These are phyloP conservation scores for Crataegus laevigata DNA, from an alignment of 306 rosid species.

Conservation along the genomic window DNA sequence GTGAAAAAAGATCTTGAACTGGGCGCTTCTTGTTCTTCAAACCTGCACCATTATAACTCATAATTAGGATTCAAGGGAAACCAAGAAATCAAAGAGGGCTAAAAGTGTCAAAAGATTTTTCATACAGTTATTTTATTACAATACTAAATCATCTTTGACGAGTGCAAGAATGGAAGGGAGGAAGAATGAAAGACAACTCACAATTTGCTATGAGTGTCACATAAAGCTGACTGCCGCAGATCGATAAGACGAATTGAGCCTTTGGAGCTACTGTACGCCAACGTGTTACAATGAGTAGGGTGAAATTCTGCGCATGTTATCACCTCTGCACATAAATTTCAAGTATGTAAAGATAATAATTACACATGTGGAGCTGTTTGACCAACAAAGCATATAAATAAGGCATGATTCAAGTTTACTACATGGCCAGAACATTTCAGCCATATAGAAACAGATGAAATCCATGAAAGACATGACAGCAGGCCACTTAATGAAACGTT, in stretches of 20 bases:
- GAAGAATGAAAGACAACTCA: conserved; percentile 28
- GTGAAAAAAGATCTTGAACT: conserved; percentile 94
- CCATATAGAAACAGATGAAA: neutral
- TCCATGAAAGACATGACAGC: neutral
- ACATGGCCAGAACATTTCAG: neutral
- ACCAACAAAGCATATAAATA: neutral
- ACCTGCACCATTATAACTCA: conserved; percentile 40
- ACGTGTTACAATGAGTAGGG: conserved; percentile 81
- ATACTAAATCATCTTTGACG: neutral
- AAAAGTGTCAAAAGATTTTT: neutral
- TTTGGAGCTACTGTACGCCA: conserved; percentile 98
- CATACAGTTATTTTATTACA: neutral
- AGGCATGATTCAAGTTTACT: neutral
- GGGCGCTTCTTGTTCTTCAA: conserved; percentile 95
- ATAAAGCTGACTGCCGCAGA: conserved; percentile 94
- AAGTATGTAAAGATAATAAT: neutral
- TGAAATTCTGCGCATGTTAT: conserved; percentile 98
- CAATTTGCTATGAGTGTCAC: conserved; percentile 93
- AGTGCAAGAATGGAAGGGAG: neutral
- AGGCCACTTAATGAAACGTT: neutral
- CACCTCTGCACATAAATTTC: conserved; percentile 67
- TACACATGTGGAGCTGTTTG: neutral
- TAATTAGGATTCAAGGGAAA: neutral
- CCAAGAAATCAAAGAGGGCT: neutral
- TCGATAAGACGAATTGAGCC: conserved; percentile 96